Evolutionary conservation across 202 grass and related monocot species (phyloP).

Genomic region (Miscanthus sacchariflorus): DNA sequence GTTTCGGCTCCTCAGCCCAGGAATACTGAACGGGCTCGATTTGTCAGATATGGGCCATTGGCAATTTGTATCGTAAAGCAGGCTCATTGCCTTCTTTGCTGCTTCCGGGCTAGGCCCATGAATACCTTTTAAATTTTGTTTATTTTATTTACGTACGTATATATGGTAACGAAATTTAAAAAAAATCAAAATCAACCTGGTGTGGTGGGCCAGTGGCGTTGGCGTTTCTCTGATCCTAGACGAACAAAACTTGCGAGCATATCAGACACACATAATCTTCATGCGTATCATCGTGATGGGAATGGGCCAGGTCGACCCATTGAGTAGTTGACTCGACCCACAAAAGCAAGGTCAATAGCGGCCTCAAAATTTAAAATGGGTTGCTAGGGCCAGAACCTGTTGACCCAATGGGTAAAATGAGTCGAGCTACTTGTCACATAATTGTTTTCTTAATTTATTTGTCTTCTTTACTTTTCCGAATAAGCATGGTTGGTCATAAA

Average conservation of each 20-base stretch:
- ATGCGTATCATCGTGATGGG: background rate
- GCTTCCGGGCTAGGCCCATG: background rate
- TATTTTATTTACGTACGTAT: too few relatives aligned
- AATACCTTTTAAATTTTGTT: background rate
- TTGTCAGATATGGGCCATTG: background rate
- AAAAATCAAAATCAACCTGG: background rate
- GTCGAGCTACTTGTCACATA: too few relatives aligned
- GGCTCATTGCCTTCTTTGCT: background rate
- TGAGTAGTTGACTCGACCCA: too few relatives aligned
- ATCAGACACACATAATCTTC: background rate
- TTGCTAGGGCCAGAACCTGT: too few relatives aligned
- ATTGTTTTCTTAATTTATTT: too few relatives aligned
- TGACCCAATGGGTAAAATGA: too few relatives aligned
- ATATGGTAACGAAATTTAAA: too few relatives aligned
- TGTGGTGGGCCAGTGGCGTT: background rate
- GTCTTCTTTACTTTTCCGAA: too few relatives aligned
- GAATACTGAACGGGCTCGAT: background rate
- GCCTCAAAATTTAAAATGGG: too few relatives aligned
- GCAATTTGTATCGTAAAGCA: background rate
- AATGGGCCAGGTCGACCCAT: too few relatives aligned
- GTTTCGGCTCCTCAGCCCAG: background rate
- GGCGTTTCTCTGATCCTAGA: background rate
- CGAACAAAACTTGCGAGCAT: background rate
- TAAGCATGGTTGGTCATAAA: too few relatives aligned
- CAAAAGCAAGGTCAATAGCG: too few relatives aligned